Conservation (phyloP, 2,329 filamentous ascomycete species). For the Aspergillus sp. region DNA sequence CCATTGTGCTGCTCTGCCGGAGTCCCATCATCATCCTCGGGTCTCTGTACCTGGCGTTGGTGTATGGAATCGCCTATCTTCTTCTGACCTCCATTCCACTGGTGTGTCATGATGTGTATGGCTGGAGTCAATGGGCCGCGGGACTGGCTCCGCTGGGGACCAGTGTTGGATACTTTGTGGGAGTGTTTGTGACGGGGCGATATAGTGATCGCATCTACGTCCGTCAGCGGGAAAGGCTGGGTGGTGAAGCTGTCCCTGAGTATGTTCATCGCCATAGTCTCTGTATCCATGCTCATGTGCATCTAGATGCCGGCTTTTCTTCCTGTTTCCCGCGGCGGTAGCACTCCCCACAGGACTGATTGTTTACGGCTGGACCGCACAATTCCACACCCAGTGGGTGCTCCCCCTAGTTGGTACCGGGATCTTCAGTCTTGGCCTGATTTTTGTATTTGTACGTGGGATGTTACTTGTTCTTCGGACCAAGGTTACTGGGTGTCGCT, state of each 20-base stretch:
- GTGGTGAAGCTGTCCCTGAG: no score
- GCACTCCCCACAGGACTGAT: background rate
- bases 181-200: background rate
- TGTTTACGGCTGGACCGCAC: background rate
- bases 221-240: no score
- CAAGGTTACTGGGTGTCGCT: no score
- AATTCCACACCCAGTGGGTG: background rate
- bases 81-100: background rate
- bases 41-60: no score
- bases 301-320: background rate
- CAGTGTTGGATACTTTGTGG: background rate
- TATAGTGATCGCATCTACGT: background rate
- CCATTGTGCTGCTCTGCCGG: no score
- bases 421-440: background rate
- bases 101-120: background rate
- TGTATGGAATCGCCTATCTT: background rate
- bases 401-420: background rate
- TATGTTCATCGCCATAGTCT: no score
- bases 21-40: no score
- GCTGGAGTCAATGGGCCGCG: background rate
- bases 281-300: background rate
- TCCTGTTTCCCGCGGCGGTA: background rate
- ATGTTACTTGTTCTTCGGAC: no score
- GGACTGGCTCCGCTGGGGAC: background rate
- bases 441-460: no score